Base-by-base conservation (phyloP, 1,139 yeast genomes). In the Zygoascus sp. region DNA sequence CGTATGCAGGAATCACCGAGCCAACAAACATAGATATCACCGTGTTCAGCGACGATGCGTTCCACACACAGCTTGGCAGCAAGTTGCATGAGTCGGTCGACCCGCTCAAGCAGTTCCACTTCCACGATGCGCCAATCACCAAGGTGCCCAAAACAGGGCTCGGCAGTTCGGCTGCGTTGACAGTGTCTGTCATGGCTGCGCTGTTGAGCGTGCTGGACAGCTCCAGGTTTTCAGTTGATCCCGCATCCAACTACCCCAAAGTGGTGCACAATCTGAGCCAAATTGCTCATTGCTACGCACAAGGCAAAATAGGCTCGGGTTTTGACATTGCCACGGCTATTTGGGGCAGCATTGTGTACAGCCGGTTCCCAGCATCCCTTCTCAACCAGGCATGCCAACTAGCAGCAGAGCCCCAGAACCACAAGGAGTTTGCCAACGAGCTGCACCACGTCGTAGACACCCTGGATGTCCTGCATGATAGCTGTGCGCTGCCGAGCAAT, bases 261-360 rank as follows among this genome's bases (percentile, higher is more conserved):
- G 66, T 61, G 5, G 70, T 92, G 23, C 97, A 92, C 64, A 90
- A 88, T 57, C 67, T 88, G 28, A 79, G 97, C 0, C 98, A 92
- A 61, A 70, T 87, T 10, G 85, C 96, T 1, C 98, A 92, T 63
- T 90, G 97, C 63, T 76, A 78, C 48, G 97, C 98, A 1, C 98
- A 92, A 63, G 86, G 87, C 39, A 94, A 94, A 64, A 81, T 92
- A 22, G 98, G 98, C 0, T 87, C 96, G 2, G 98, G 98, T 0
- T 92, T 92, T 64, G 98, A 92, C 62, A 95, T 94, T 37, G 97
- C 96, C 0, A 83, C 97, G 7, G 98, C 98, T 0, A 83, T 87
- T 0, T 92, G 76, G 65, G 98, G 98, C 2, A 85, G 96, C 0
- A 84, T 90, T 41, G 74, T 81, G 5, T 92, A 92, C 64, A 74